A percentile compares a stretch with the other conserved stretches of the same genome.
Conservation (phyloP, 2,329 filamentous ascomycete species). For the Neospermospora avenae region DNA sequence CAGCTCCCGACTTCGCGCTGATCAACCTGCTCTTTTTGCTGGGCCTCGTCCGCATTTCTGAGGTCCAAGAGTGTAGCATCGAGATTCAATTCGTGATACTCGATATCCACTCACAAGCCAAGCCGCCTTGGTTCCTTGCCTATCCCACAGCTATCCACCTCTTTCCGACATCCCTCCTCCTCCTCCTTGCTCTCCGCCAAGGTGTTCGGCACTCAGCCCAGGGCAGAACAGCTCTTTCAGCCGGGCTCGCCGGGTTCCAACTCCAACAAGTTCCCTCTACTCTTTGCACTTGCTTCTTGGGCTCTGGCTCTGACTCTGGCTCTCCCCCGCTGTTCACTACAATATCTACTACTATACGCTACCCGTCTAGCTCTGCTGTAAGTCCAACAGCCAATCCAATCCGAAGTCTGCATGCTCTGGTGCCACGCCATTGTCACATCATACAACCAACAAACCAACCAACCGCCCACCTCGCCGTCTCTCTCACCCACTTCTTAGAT, state of each 20-base stretch:
- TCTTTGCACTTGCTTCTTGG: not conserved
- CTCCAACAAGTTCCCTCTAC: not conserved
- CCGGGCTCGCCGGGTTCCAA: too few relatives aligned
- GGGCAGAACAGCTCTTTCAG: too few relatives aligned
- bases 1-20: not conserved
- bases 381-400: not conserved
- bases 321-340: not conserved
- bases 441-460: not conserved
- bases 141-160: not conserved
- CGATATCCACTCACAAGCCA: not conserved
- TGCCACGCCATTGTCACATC: not conserved
- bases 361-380: not conserved
- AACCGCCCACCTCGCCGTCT: not conserved
- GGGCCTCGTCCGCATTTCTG: not conserved
- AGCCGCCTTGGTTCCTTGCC: not conserved
- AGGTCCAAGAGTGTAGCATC: not conserved
- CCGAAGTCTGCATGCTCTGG: not conserved
- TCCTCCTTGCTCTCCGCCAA: conserved; percentile 3
- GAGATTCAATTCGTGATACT: not conserved
- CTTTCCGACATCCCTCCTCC: not conserved
- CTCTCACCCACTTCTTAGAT: not conserved
- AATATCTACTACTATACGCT: conserved; percentile 3
- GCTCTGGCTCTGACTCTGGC: not conserved
- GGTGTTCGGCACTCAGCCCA: not conserved
- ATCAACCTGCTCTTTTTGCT: not conserved